These are phyloP conservation scores for Erodium trifolium DNA, from an alignment of 441 rosid genomes.

Conservation along the genomic window DNA sequence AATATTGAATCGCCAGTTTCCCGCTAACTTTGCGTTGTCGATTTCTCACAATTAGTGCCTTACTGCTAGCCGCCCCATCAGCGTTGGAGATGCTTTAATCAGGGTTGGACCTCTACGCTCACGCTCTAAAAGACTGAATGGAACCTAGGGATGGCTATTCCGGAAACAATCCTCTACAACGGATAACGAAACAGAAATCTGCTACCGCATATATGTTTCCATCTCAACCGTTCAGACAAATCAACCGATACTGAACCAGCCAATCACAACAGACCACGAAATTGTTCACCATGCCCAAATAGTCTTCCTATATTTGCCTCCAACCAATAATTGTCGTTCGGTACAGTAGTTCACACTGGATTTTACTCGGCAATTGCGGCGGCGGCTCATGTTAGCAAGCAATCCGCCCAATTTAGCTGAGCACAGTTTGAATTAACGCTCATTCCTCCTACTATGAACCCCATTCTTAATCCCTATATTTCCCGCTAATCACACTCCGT, in stretches of 20 bases:
- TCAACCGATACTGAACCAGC: background rate
- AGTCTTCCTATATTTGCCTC: background rate
- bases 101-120: no score
- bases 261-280: background rate
- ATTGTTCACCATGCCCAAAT: background rate
- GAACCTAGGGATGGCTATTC: no score
- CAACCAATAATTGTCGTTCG: background rate
- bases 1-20: no score
- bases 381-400: no score
- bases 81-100: no score
- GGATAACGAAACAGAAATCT: no score
- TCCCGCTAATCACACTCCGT: slow-evolving; percentile 9
- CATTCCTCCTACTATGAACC: background rate
- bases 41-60: no score
- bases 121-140: no score
- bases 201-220: background rate
- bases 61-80: no score
- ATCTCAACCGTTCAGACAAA: background rate
- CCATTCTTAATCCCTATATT: slow-evolving; percentile 22
- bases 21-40: no score
- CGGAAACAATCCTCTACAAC: no score
- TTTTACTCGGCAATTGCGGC: background rate
- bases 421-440: background rate
- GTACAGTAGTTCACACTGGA: background rate
- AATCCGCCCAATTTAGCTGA: background rate